phyloP scores from a whole-genome alignment of 345 rosid species.

The Boechera divaricarpa region DNA sequence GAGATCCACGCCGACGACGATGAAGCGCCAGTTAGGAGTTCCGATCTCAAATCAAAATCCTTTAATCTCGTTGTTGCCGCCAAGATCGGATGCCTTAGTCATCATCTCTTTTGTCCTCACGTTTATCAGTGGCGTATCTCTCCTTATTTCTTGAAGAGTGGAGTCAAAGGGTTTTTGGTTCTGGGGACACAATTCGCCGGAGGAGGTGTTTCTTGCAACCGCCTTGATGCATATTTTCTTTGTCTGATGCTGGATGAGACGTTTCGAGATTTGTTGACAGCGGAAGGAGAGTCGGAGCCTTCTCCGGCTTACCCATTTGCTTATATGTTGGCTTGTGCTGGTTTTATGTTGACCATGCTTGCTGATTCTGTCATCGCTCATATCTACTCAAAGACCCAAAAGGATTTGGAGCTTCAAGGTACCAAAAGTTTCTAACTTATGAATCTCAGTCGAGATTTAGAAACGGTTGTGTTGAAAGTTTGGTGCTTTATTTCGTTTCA shows the following conservation, averaged over 20 bases:
- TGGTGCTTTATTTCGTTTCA: slow-evolving; percentile 19
- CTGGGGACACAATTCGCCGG: slow-evolving; percentile 86
- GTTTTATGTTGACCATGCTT: slow-evolving; percentile 74
- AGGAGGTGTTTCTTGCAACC: slow-evolving; percentile 86
- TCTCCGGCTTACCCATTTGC: slow-evolving; percentile 75
- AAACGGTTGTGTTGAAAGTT: neutral
- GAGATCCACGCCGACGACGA: slow-evolving; percentile 47
- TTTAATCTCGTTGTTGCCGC: slow-evolving; percentile 55
- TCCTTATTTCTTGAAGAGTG: slow-evolving; percentile 77
- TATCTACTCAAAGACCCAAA: slow-evolving; percentile 53
- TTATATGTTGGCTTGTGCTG: slow-evolving; percentile 79
- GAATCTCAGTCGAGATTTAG: neutral
- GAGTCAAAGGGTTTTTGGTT: slow-evolving; percentile 77
- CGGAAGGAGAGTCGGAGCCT: slow-evolving; percentile 45
- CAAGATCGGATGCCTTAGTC: slow-evolving; percentile 74
- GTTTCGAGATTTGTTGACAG: slow-evolving; percentile 57
- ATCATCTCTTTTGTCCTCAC: slow-evolving; percentile 68
- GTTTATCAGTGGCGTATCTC: slow-evolving; percentile 73
- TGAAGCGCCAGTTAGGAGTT: neutral
- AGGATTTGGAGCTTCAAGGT: slow-evolving; percentile 70
- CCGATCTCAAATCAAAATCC: slow-evolving; percentile 58
- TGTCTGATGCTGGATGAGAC: slow-evolving; percentile 79
- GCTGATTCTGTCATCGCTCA: slow-evolving; percentile 65
- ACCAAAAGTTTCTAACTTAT: neutral
- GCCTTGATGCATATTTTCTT: slow-evolving; percentile 87